phyloP scores from a whole-genome alignment of 2,329 filamentous ascomycete species.

The Claviceps lovelessii region DNA sequence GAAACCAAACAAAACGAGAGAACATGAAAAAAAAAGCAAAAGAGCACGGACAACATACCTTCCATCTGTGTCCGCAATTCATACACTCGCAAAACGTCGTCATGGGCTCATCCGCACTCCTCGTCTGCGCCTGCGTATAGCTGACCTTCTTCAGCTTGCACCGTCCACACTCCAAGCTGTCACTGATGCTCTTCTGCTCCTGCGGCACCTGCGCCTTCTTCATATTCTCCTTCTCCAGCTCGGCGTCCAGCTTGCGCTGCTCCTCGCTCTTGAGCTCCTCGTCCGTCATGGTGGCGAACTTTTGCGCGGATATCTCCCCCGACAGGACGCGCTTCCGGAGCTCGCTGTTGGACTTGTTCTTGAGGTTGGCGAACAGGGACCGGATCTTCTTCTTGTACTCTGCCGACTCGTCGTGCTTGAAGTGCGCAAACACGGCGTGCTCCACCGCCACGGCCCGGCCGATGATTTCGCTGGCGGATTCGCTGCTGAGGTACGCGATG shows the following conservation, averaged over 20 bases:
- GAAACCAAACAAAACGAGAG: background rate
- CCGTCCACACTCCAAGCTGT: constrained; percentile 76
- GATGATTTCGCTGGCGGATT: constrained; percentile 57
- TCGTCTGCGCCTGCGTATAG: constrained; percentile 91
- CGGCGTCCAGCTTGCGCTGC: constrained; percentile 59
- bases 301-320: constrained; percentile 55
- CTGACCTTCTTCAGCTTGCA: constrained; percentile 90
- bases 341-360: constrained; percentile 72
- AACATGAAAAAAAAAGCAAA: background rate
- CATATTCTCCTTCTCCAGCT: constrained; percentile 84
- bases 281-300: constrained; percentile 74
- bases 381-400: constrained; percentile 82
- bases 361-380: constrained; percentile 86
- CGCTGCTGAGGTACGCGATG: constrained; percentile 55
- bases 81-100: constrained; percentile 62
- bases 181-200: constrained; percentile 79
- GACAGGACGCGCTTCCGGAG: constrained; percentile 63
- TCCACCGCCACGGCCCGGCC: constrained; percentile 71
- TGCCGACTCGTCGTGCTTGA: constrained; percentile 50
- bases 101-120: constrained; percentile 89
- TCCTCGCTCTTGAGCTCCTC: constrained; percentile 85
- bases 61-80: constrained; percentile 56
- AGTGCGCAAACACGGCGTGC: constrained; percentile 54
- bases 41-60: constrained; percentile 33
- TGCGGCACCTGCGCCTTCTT: constrained; percentile 91